Evolutionary conservation across 2,329 filamentous ascomycete genomes (phyloP).

Genomic region (Capronia americana): DNA sequence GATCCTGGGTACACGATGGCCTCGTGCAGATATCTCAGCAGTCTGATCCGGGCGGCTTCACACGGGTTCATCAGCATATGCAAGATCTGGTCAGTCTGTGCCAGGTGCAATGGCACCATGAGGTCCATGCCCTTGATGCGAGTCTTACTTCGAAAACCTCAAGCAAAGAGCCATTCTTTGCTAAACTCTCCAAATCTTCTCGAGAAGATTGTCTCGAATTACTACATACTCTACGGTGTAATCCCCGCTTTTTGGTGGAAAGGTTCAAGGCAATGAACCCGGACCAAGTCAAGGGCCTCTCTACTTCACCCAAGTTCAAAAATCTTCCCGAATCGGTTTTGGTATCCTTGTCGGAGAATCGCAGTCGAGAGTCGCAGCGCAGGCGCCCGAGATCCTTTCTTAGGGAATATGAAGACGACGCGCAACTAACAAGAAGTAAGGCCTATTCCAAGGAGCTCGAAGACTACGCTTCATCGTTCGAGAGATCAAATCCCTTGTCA

Average conservation of each 20-base stretch:
- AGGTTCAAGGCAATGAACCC: conserved; percentile 77
- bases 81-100: conserved; percentile 54
- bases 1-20: conserved; percentile 51
- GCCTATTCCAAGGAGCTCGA: conserved; percentile 67
- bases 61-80: conserved; percentile 52
- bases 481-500: conserved; percentile 84
- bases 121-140: conserved; percentile 46
- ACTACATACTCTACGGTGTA: conserved; percentile 79
- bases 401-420: conserved; percentile 75
- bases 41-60: conserved; percentile 54
- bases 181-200: conserved; percentile 76
- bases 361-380: conserved; percentile 56
- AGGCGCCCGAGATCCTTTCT: conserved; percentile 53
- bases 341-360: conserved; percentile 65
- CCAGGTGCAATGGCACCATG: conserved; percentile 44
- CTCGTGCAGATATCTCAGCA: conserved; percentile 54
- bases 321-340: conserved; percentile 85
- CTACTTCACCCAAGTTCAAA: conserved; percentile 77
- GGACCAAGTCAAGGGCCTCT: conserved; percentile 77
- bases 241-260: conserved; percentile 85
- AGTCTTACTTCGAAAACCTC: conserved; percentile 8
- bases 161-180: conserved; percentile 47
- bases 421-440: conserved; percentile 53
- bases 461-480: conserved; percentile 84
- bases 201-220: conserved; percentile 79